Percentiles rank a stretch among this genome's conserved stretches.
phyloP scores from a whole-genome alignment of 495 filamentous ascomycete species.

The Penicillium bialowiezense region DNA sequence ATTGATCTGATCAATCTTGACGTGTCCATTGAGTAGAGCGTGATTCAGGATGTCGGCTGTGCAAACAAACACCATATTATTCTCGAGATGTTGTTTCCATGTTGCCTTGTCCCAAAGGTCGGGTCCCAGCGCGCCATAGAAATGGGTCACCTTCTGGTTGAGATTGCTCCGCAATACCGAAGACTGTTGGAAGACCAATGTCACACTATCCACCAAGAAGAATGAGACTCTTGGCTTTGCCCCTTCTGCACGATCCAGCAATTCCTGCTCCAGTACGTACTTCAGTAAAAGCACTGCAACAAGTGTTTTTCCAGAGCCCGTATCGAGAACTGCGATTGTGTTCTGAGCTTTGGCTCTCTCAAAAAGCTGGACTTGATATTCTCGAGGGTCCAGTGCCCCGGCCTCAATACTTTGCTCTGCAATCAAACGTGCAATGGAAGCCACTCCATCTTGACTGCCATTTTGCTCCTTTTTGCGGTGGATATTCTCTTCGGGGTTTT shows the following conservation, averaged over 20 bases:
- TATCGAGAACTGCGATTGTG: slow-evolving; percentile 94
- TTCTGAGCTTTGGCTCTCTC: slow-evolving; percentile 84
- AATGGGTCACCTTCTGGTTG: slow-evolving; percentile 71
- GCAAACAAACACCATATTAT: slow-evolving; percentile 88
- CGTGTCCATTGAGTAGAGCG: slow-evolving; percentile 75
- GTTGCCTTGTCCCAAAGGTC: slow-evolving; percentile 63
- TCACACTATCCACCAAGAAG: slow-evolving; percentile 89
- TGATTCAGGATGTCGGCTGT: slow-evolving; percentile 83
- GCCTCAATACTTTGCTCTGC: slow-evolving; percentile 36
- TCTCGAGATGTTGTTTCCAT: slow-evolving; percentile 65
- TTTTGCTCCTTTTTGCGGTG: background rate
- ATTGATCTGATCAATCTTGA: slow-evolving; percentile 82
- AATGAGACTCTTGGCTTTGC: slow-evolving; percentile 67
- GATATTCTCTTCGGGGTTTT: slow-evolving; percentile 25
- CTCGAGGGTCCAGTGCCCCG: slow-evolving; percentile 67
- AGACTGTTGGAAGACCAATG: slow-evolving; percentile 87
- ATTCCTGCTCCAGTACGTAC: slow-evolving; percentile 73
- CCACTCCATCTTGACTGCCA: slow-evolving; percentile 14
- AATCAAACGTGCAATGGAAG: slow-evolving; percentile 44
- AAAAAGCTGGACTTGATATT: slow-evolving; percentile 92
- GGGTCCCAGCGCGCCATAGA: slow-evolving; percentile 71
- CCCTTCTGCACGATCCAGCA: slow-evolving; percentile 64
- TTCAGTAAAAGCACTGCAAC: slow-evolving; percentile 88
- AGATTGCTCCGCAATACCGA: slow-evolving; percentile 81
- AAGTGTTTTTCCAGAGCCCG: slow-evolving; percentile 93